These are phyloP conservation scores for Fusarium goolgardi DNA, from an alignment of 2,329 filamentous ascomycete genomes.

Conservation along the genomic window DNA sequence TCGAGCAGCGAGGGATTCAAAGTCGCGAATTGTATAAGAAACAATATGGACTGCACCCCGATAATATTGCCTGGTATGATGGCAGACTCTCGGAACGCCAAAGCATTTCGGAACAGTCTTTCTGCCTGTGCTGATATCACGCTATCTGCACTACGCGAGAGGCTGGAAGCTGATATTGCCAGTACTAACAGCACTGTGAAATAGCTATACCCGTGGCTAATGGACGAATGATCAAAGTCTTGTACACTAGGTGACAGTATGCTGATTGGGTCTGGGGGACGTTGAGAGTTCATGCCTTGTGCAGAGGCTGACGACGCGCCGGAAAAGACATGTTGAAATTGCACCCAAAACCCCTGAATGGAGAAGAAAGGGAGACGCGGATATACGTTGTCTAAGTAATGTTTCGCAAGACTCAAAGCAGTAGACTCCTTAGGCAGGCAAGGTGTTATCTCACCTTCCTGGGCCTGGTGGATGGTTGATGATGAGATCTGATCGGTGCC, in stretches of 20 bases:
- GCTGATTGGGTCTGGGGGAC: not conserved
- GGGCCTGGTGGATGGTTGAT: not conserved
- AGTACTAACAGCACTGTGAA: slow-evolving; percentile 1
- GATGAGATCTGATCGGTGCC: slow-evolving; percentile 14
- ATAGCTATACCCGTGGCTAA: slow-evolving; percentile 5
- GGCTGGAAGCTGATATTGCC: slow-evolving; percentile 11
- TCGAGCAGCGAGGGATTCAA: slow-evolving; percentile 12
- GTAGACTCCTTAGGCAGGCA: slow-evolving; percentile 11
- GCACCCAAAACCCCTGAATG: slow-evolving; percentile 17
- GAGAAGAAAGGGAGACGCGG: slow-evolving; percentile 23
- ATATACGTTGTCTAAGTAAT: slow-evolving; percentile 8
- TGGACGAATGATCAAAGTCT: not conserved
- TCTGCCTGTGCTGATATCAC: slow-evolving; percentile 10
- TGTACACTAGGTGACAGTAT: not conserved
- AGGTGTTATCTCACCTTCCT: not conserved
- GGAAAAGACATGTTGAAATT: slow-evolving; percentile 19
- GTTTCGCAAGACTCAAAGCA: not conserved
- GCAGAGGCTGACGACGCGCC: not conserved
- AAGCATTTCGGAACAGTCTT: not conserved
- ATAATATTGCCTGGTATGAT: slow-evolving; percentile 14
- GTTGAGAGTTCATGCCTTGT: fast-evolving
- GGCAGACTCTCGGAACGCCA: slow-evolving; percentile 1
- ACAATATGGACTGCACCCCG: not conserved
- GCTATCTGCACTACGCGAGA: slow-evolving; percentile 15
- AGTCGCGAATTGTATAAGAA: slow-evolving; percentile 13